Percentiles rank a stretch among this genome's conserved stretches.
These are phyloP conservation scores for Aspergillus cavernicola DNA, from an alignment of 495 filamentous ascomycete genomes.

Conservation along the genomic window DNA sequence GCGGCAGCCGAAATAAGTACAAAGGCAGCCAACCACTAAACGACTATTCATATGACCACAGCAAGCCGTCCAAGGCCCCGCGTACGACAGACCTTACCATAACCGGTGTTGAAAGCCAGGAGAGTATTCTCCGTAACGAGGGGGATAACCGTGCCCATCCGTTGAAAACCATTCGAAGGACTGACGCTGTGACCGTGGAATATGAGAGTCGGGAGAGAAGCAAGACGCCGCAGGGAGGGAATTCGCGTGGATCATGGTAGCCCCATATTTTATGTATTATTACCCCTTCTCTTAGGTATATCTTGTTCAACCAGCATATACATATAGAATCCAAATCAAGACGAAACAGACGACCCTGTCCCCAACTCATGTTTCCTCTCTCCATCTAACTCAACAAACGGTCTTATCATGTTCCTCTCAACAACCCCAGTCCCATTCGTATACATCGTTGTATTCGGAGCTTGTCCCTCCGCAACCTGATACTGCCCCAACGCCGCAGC, in stretches of 20 bases:
- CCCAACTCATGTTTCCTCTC: background rate
- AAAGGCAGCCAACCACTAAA: slow-evolving; percentile 16
- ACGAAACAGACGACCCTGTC: background rate
- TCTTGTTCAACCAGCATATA: background rate
- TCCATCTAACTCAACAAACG: background rate
- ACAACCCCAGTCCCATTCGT: no score
- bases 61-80: slow-evolving; percentile 13
- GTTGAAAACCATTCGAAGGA: slow-evolving; percentile 24
- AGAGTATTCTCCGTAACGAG: slow-evolving; percentile 23
- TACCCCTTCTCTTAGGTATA: no score
- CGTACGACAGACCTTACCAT: slow-evolving; percentile 20
- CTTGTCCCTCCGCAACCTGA: background rate
- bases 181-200: slow-evolving; percentile 28
- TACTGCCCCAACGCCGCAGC: background rate
- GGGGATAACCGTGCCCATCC: background rate
- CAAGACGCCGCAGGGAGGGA: no score
- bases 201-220: slow-evolving; percentile 20
- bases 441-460: background rate
- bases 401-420: background rate
- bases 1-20: slow-evolving; percentile 21
- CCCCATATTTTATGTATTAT: background rate
- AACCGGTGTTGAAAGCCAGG: slow-evolving; percentile 30
- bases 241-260: background rate
- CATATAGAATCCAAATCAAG: background rate
- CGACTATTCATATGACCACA: slow-evolving; percentile 13